A percentile compares a stretch with the other conserved stretches of the same genome.
These are phyloP conservation scores for Candida suzukii DNA, from an alignment of 805 yeast genomes.

Conservation along the genomic window DNA sequence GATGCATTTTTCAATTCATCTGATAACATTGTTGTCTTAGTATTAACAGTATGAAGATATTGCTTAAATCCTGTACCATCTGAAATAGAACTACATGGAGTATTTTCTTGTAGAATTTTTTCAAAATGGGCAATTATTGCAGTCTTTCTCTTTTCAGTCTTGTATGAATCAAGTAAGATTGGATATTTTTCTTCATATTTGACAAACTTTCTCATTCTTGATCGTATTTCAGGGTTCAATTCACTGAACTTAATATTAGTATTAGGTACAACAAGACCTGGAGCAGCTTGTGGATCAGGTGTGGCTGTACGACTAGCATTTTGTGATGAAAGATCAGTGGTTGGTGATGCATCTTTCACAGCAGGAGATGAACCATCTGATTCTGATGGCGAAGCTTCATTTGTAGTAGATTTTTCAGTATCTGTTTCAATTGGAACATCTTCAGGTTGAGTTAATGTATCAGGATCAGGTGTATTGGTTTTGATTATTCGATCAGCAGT, in stretches of 20 bases:
- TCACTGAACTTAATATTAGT: slow-evolving; percentile 28
- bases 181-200: slow-evolving; percentile 94
- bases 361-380: not conserved
- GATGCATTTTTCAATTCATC: slow-evolving; percentile 53
- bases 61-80: slow-evolving; percentile 68
- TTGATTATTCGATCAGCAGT: slow-evolving; percentile 27
- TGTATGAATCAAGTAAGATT: slow-evolving; percentile 73
- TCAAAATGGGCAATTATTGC: slow-evolving; percentile 60
- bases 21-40: slow-evolving; percentile 53
- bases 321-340: not conserved
- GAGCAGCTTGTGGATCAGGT: slow-evolving; percentile 6
- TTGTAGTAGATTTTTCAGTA: not conserved
- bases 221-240: slow-evolving; percentile 49
- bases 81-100: slow-evolving; percentile 70
- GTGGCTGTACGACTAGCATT: slow-evolving; percentile 1
- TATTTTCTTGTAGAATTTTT: slow-evolving; percentile 61
- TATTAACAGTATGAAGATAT: slow-evolving; percentile 55
- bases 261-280: slow-evolving; percentile 14
- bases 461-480: slow-evolving; percentile 41
- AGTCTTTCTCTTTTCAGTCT: slow-evolving; percentile 63
- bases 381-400: not conserved
- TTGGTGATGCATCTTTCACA: not conserved
- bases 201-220: slow-evolving; percentile 64
- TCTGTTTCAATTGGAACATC: slow-evolving; percentile 24
- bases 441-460: slow-evolving; percentile 38